Evolutionary conservation across 495 filamentous ascomycete genomes (phyloP).

Genomic region (Penicillium taxi): DNA sequence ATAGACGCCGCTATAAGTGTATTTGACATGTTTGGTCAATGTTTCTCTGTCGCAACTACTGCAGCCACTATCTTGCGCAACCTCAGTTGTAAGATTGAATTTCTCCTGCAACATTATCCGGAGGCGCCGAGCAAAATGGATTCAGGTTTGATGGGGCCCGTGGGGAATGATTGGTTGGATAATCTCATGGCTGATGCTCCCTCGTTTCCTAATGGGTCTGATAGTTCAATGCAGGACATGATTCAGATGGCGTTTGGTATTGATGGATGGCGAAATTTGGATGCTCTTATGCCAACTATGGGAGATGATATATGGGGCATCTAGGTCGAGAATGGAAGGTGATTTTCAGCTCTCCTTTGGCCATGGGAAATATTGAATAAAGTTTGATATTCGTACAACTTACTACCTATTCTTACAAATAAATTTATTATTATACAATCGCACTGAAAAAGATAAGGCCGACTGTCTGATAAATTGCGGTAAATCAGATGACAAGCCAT

Average conservation of each 20-base stretch:
- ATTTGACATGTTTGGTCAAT: conserved; percentile 40
- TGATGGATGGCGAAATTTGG: conserved; percentile 2
- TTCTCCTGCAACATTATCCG: conserved; percentile 1
- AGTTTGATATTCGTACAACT: no score
- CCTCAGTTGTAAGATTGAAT: neutral
- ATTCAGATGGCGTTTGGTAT: conserved; percentile 4
- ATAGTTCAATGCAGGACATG: conserved; percentile 3
- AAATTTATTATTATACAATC: no score
- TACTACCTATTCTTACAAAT: no score
- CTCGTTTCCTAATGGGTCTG: neutral
- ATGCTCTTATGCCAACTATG: neutral
- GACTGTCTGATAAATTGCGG: no score
- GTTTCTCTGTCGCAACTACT: conserved; percentile 34
- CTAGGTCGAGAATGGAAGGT: no score
- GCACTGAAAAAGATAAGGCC: no score
- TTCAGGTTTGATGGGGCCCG: neutral
- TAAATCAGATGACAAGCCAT: conserved; percentile 45
- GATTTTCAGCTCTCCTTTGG: no score
- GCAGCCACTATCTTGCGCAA: conserved; percentile 22
- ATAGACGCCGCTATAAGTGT: conserved; percentile 32
- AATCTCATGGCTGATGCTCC: conserved; percentile 3
- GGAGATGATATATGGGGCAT: conserved; percentile 1
- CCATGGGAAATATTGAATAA: no score
- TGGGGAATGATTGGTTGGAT: neutral
- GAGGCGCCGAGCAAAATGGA: neutral